Percentiles rank a stretch among this genome's conserved stretches.
phyloP scores from a whole-genome alignment of 148 eudicot genomes.

The Simmondsia chinensis region DNA sequence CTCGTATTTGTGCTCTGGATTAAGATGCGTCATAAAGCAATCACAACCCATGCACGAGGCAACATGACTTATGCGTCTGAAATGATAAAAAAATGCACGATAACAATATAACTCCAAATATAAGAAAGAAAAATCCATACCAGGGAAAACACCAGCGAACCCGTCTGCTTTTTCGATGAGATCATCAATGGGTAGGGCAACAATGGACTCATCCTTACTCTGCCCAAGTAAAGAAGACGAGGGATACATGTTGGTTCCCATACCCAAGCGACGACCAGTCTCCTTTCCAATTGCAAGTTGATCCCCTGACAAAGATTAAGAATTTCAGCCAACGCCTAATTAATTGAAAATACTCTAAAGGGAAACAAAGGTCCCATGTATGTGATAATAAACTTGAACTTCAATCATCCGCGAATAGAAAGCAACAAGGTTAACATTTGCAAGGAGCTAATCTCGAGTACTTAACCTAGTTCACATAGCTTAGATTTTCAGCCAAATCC shows the following conservation, averaged over 20 bases:
- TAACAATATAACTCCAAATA: background rate
- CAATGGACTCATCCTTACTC: constrained; percentile 86
- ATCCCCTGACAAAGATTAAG: constrained; percentile 48
- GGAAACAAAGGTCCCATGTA: too few relatives aligned
- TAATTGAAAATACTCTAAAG: too few relatives aligned
- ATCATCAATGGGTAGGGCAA: constrained; percentile 87
- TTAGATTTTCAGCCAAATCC: too few relatives aligned
- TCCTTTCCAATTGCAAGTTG: constrained; percentile 97
- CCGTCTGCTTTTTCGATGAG: constrained; percentile 98
- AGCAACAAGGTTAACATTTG: too few relatives aligned
- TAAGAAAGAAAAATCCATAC: constrained; percentile 25
- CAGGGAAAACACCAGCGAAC: constrained; percentile 98
- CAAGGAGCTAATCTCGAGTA: too few relatives aligned
- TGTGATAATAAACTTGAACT: too few relatives aligned
- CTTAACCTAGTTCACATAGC: too few relatives aligned
- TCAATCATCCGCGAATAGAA: too few relatives aligned
- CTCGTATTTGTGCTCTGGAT: constrained; percentile 91
- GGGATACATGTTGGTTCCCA: constrained; percentile 99
- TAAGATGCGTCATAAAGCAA: constrained; percentile 8
- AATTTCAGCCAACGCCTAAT: constrained; percentile 15
- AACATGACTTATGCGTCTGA: background rate
- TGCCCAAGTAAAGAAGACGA: constrained; percentile 95
- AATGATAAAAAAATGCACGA: background rate
- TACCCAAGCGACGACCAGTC: constrained; percentile 96
- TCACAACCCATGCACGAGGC: background rate